Base-by-base conservation (phyloP, 148 eudicot genomes). In the Dianthus caryophyllus region DNA sequence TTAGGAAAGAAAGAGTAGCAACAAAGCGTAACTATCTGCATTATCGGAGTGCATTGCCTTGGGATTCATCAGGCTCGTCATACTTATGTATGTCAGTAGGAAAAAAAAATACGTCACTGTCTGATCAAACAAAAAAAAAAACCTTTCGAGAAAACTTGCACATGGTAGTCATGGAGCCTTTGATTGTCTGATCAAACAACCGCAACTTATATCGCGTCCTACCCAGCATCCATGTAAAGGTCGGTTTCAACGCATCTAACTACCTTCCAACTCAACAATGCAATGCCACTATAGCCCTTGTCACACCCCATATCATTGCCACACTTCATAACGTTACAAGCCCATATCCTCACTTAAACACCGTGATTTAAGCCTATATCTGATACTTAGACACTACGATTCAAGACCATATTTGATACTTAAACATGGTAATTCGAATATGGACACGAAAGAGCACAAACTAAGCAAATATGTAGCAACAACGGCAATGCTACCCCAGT, bases 361-460 rank as follows among this genome's bases (percentile, higher is more conserved):
- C n/a, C n/a, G n/a, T n/a, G n/a, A n/a, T n/a, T n/a, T n/a, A n/a
- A n/a, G n/a, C n/a, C n/a, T n/a, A n/a, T n/a, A n/a, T n/a, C n/a
- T n/a, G n/a, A n/a, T n/a, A n/a, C n/a, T n/a, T n/a, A n/a, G n/a
- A n/a, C n/a, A n/a, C n/a, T n/a, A n/a, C n/a, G n/a, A n/a, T n/a
- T n/a, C 63, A 18, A 38, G 4, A 13, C 63, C 43, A n/a, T 33
- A 18, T 27, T 13, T 39, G 41, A 58, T 31, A 39, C 48, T 36
- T 20, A 39, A n/a, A 61, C n/a, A 38, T 47, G 15, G 14, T 17
- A 9, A 21, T 12, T 61, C 39, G 63, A 36, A 2, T 26, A 18
- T 61, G 15, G 24, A 38, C 46, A 61, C 65, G 36, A 61, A 18
- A 53, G 21, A 29, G 2, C 25, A 60, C 64, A 33, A 60, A 60